These are phyloP conservation scores for Aspergillus biplanus DNA, from an alignment of 495 filamentous ascomycete species.

Conservation along the genomic window DNA sequence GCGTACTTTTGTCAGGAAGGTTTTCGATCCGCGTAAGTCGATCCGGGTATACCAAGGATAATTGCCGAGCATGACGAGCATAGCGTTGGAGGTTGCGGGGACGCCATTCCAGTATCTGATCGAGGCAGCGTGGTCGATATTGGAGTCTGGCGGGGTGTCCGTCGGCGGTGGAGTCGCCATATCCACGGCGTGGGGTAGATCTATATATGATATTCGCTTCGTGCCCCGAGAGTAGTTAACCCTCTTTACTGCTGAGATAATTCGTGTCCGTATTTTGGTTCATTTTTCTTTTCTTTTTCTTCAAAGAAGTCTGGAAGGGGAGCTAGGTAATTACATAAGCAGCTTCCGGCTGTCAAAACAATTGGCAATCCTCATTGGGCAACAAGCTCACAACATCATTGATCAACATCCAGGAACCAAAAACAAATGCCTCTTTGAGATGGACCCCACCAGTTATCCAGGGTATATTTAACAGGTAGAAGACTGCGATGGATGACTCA, in stretches of 20 bases:
- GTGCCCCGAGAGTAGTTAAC: background rate
- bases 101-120: constrained; percentile 73
- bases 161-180: background rate
- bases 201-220: background rate
- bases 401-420: background rate
- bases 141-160: constrained; percentile 29
- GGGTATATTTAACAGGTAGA: background rate
- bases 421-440: background rate
- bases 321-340: constrained; percentile 5
- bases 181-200: background rate
- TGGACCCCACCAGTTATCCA: background rate
- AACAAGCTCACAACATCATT: constrained; percentile 5
- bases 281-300: background rate
- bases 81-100: constrained; percentile 71
- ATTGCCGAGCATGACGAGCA: constrained; percentile 89
- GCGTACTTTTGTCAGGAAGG: constrained; percentile 77
- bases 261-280: background rate
- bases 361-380: constrained; percentile 9
- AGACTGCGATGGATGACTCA: constrained; percentile 9
- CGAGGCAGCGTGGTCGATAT: constrained; percentile 44
- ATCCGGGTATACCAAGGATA: constrained; percentile 72
- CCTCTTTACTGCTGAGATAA: too few species aligned
- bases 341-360: too few species aligned
- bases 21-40: constrained; percentile 76
- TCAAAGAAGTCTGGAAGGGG: background rate